Evolutionary conservation across 306 rosid genomes (phyloP).

Genomic region (Crataegus laevigata): DNA sequence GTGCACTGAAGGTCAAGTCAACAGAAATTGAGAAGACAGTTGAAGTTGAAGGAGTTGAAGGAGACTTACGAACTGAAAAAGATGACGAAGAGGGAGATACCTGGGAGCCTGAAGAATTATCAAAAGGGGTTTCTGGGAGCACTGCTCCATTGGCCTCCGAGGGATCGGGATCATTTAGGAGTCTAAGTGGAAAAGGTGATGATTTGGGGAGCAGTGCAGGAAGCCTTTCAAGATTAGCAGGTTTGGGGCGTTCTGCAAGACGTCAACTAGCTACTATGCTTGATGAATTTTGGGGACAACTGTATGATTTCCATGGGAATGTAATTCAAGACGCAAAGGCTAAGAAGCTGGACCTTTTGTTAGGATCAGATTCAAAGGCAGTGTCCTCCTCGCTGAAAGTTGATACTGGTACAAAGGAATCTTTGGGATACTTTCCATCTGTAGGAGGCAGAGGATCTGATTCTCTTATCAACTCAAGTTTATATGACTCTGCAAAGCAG

Average conservation of each 20-base stretch:
- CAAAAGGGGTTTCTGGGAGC: constrained; percentile 43
- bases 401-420: constrained; percentile 47
- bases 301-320: constrained; percentile 74
- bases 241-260: constrained; percentile 95
- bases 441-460: constrained; percentile 49
- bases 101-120: constrained; percentile 71
- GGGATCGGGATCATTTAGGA: constrained; percentile 86
- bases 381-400: constrained; percentile 34
- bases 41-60: constrained; percentile 53
- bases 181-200: constrained; percentile 81
- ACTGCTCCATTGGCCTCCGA: constrained; percentile 49
- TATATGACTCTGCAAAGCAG: constrained; percentile 53
- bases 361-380: constrained; percentile 47
- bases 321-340: constrained; percentile 54
- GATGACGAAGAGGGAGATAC: constrained; percentile 67
- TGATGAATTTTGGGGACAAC: constrained; percentile 86
- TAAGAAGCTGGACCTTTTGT: constrained; percentile 57
- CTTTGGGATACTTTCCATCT: constrained; percentile 31
- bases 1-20: constrained; percentile 27
- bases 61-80: constrained; percentile 44
- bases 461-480: constrained; percentile 28
- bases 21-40: constrained; percentile 38
- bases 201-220: constrained; percentile 82
- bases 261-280: constrained; percentile 74
- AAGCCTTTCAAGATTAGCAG: constrained; percentile 89